Conservation (phyloP, 495 filamentous ascomycete species). For the Lasiosphaeriaceae sp. region DNA sequence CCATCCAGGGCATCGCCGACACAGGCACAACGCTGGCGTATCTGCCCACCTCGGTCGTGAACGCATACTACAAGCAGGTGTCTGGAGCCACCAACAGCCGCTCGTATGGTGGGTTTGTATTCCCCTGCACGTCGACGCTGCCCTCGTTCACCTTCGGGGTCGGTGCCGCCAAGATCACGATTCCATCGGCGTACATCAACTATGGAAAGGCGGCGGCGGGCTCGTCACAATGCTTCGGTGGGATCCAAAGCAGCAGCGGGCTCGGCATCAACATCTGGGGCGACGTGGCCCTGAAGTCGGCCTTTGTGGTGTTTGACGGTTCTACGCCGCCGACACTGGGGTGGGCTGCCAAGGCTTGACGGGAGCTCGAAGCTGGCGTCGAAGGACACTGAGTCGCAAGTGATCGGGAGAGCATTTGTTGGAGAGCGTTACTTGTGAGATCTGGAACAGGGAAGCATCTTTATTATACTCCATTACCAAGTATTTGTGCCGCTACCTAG, state of each 20-base stretch:
- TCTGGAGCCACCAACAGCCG: conserved; percentile 45
- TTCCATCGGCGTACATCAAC: conserved; percentile 57
- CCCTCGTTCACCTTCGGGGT: conserved; percentile 64
- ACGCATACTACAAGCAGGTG: conserved; percentile 63
- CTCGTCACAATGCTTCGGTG: conserved; percentile 54
- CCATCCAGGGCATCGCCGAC: conserved; percentile 56
- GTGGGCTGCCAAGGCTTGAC: conserved; percentile 48
- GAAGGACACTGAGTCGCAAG: too few species aligned
- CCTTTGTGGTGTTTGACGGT: conserved; percentile 66
- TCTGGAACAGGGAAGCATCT: too few species aligned
- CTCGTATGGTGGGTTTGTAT: conserved; percentile 61
- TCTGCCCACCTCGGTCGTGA: conserved; percentile 54
- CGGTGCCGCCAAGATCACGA: conserved; percentile 42
- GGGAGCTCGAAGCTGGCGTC: not conserved
- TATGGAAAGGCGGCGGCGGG: conserved; percentile 40
- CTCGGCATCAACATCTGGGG: conserved; percentile 71
- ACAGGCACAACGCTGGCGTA: conserved; percentile 76
- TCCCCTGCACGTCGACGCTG: conserved; percentile 60
- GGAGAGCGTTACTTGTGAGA: too few species aligned
- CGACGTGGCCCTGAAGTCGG: conserved; percentile 76
- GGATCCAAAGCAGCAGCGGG: conserved; percentile 59
- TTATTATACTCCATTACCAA: too few species aligned
- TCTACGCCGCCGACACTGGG: conserved; percentile 51
- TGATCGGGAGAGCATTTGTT: too few species aligned
- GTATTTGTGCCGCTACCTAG: too few species aligned